phyloP scores from a whole-genome alignment of 1,284 basidiomycete species.

The Anthracocystis setariae region DNA sequence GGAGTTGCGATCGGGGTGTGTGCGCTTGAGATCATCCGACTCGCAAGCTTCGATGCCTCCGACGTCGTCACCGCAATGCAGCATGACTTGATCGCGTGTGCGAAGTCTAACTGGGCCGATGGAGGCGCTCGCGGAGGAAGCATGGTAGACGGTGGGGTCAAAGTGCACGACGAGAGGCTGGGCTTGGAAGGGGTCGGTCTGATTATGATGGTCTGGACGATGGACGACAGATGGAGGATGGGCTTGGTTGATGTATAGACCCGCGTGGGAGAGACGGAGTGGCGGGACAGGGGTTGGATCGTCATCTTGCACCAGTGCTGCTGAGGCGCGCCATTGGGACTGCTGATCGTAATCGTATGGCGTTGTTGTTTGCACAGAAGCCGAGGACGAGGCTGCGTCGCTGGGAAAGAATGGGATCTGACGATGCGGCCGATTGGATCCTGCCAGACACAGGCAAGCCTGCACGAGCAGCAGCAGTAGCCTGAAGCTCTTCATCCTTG shows the following conservation, averaged over 20 bases:
- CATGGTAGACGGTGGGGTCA: constrained; percentile 24
- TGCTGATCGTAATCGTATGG: constrained; percentile 2
- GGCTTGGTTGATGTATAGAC: constrained; percentile 52
- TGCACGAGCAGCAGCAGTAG: constrained; percentile 10
- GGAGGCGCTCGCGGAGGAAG: constrained; percentile 15
- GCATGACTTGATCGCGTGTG: constrained; percentile 44
- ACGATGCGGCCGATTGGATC: constrained; percentile 21
- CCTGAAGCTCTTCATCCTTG: constrained; percentile 8
- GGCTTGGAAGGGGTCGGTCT: constrained; percentile 27
- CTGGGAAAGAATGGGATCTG: constrained; percentile 36
- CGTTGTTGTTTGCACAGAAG: constrained; percentile 8
- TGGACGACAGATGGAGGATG: constrained; percentile 24
- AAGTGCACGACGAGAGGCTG: constrained; percentile 46
- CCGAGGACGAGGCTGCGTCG: constrained; percentile 1
- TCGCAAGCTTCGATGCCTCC: constrained; percentile 53
- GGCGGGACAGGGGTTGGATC: constrained; percentile 33
- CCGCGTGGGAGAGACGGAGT: constrained; percentile 49
- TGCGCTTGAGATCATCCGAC: constrained; percentile 30
- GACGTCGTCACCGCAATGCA: constrained; percentile 28
- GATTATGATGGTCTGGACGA: constrained; percentile 25
- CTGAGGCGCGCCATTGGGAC: constrained; percentile 3
- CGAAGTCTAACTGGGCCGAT: constrained; percentile 27
- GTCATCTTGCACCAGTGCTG: constrained; percentile 34
- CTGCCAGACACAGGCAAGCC: constrained; percentile 13
- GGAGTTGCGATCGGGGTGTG: constrained; percentile 1